phyloP scores from a whole-genome alignment of 768 basidiomycete genomes.

The Phlebiopsis gigantea region DNA sequence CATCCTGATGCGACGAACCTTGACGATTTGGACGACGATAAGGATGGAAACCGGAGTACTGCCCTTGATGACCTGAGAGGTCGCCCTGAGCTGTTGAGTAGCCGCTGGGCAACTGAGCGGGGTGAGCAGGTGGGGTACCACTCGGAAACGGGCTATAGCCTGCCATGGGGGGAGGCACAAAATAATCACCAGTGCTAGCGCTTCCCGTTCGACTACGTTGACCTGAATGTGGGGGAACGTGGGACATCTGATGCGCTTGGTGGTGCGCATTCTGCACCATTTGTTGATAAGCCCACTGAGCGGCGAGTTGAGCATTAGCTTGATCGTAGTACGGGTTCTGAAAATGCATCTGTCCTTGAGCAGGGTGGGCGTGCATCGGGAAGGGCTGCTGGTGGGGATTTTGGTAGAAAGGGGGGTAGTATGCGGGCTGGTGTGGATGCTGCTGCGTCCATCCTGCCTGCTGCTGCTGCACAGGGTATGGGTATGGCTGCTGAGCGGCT shows the following conservation, averaged over 20 bases:
- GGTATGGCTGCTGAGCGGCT: slow-evolving; percentile 41
- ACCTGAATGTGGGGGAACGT: slow-evolving; percentile 21
- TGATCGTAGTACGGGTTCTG: slow-evolving; percentile 72
- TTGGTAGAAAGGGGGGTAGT: slow-evolving; percentile 77
- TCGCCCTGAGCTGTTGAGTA: slow-evolving; percentile 27
- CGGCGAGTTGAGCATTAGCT: slow-evolving; percentile 70
- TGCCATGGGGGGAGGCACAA: slow-evolving; percentile 46
- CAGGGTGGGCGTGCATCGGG: slow-evolving; percentile 33
- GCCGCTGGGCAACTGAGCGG: slow-evolving; percentile 37
- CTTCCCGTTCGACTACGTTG: slow-evolving; percentile 36
- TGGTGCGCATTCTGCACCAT: slow-evolving; percentile 80
- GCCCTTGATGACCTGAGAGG: slow-evolving; percentile 31
- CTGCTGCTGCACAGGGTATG: slow-evolving; percentile 69
- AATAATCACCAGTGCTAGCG: slow-evolving; percentile 47
- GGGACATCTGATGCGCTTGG: slow-evolving; percentile 41
- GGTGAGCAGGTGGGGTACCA: slow-evolving; percentile 64
- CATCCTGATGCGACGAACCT: slow-evolving; percentile 25
- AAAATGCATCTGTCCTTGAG: slow-evolving; percentile 31
- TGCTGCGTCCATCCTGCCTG: slow-evolving; percentile 69
- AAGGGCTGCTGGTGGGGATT: slow-evolving; percentile 60
- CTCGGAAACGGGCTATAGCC: slow-evolving; percentile 63
- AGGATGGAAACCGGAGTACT: slow-evolving; percentile 68
- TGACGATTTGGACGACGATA: slow-evolving; percentile 64
- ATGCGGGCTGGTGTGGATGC: slow-evolving; percentile 64
- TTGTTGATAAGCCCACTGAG: slow-evolving; percentile 89